Conservation (phyloP, 176 grass and related monocot species). For the Oryza australiensis region DNA sequence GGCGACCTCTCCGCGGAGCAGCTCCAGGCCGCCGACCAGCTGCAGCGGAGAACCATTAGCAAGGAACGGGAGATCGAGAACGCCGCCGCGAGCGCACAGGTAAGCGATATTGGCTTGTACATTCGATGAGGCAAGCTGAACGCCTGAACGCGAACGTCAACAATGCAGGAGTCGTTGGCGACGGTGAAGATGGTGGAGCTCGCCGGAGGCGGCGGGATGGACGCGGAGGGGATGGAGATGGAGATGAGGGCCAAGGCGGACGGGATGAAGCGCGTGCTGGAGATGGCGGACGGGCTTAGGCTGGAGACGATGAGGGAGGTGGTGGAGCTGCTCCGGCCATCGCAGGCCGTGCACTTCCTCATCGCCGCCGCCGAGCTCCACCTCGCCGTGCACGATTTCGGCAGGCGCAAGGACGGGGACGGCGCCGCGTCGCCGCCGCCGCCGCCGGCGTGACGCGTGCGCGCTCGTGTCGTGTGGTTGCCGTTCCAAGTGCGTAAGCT, state of each 20-base stretch:
- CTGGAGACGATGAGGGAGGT: slow-evolving; percentile 59
- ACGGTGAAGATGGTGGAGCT: slow-evolving; percentile 58
- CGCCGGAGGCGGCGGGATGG: not conserved
- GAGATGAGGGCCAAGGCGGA: slow-evolving; percentile 53
- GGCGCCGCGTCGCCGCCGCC: not conserved
- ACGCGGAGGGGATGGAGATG: slow-evolving; percentile 23
- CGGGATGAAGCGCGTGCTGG: slow-evolving; percentile 48
- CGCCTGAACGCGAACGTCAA: too few species aligned
- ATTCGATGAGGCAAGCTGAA: not conserved
- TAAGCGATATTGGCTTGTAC: not conserved
- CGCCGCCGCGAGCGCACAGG: slow-evolving; percentile 41
- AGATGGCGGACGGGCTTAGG: slow-evolving; percentile 58
- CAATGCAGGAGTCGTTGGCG: slow-evolving; percentile 53
- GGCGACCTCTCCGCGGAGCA: slow-evolving; percentile 46
- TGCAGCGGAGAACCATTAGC: slow-evolving; percentile 49
- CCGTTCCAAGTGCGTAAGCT: not conserved
- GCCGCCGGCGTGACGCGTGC: not conserved
- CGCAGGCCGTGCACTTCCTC: slow-evolving; percentile 77
- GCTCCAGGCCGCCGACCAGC: slow-evolving; percentile 45
- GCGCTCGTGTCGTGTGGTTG: not conserved
- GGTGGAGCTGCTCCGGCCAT: slow-evolving; percentile 59
- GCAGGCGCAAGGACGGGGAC: slow-evolving; percentile 50
- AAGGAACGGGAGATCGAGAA: slow-evolving; percentile 65
- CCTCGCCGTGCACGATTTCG: slow-evolving; percentile 64
- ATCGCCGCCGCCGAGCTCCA: slow-evolving; percentile 73